phyloP scores from a whole-genome alignment of 2,329 filamentous ascomycete genomes.

The Paecilomyces sp. region DNA sequence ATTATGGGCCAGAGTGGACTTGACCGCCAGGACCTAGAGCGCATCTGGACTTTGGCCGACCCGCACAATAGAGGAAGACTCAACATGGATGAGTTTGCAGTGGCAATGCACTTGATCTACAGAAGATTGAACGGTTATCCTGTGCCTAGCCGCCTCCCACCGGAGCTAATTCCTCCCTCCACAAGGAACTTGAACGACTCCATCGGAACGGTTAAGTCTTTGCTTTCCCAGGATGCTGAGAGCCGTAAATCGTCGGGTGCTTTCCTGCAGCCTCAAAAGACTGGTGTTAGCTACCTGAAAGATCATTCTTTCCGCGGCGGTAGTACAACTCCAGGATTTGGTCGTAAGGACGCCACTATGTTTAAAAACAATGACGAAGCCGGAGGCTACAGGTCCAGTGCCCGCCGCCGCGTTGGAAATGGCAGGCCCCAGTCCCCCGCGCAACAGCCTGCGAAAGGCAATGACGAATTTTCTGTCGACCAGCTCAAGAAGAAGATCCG shows the following conservation, averaged over 20 bases:
- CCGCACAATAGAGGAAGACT: conserved; percentile 89
- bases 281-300: conserved; percentile 97
- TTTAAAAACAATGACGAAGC: conserved; percentile 96
- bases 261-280: conserved; percentile 85
- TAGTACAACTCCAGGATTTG: conserved; percentile 49
- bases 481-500: conserved; percentile 87
- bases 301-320: conserved; percentile 79
- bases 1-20: conserved; percentile 95
- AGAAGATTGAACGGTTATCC: conserved; percentile 94
- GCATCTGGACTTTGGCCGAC: conserved; percentile 91
- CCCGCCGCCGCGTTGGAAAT: conserved; percentile 71
- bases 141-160: conserved; percentile 75
- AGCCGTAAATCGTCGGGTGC: conserved; percentile 82
- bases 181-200: conserved; percentile 89
- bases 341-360: conserved; percentile 88
- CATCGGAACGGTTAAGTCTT: conserved; percentile 83
- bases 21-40: conserved; percentile 81
- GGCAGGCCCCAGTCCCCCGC: conserved; percentile 72
- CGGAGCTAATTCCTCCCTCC: conserved; percentile 89
- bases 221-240: conserved; percentile 85
- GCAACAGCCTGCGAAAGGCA: conserved; percentile 52
- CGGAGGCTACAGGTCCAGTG: conserved; percentile 87
- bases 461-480: conserved; percentile 77
- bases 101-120: conserved; percentile 99
- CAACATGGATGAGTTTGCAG: conserved; percentile 94